Conservation (phyloP, 306 rosid genomes). For the Castanopsis chinensis region DNA sequence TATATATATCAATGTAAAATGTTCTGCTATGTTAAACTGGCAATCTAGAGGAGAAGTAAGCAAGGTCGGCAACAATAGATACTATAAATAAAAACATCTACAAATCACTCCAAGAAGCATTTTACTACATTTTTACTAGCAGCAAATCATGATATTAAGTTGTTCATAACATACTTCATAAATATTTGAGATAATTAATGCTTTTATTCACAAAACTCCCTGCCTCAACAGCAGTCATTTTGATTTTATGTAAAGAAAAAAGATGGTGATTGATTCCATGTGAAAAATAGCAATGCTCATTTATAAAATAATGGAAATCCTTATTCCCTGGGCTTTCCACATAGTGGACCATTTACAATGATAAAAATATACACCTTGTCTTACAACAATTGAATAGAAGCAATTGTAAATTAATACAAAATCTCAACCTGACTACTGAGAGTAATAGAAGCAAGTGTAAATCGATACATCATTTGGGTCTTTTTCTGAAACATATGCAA, state of each 20-base stretch:
- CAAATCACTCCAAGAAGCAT: no score
- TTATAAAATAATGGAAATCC: not conserved
- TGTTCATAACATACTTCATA: no score
- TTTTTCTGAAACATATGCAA: not conserved
- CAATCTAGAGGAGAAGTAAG: not conserved
- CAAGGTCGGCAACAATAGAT: not conserved
- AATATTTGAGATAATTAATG: no score
- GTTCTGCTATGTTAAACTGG: not conserved
- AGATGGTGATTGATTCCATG: no score
- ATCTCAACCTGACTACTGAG: not conserved
- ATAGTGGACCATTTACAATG: not conserved
- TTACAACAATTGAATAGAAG: not conserved
- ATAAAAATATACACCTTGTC: not conserved
- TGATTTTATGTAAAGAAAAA: no score
- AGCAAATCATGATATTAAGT: no score
- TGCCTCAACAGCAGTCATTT: no score
- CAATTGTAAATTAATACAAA: not conserved
- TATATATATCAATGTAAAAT: not conserved
- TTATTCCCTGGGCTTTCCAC: not conserved
- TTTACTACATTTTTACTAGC: no score
- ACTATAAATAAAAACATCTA: no score
- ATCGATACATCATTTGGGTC: not conserved
- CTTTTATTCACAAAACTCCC: no score
- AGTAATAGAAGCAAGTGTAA: not conserved
- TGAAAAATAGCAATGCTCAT: no score